Base-by-base conservation (phyloP, 139 green algal genomes). In the Protoeuglena noctilucae region DNA sequence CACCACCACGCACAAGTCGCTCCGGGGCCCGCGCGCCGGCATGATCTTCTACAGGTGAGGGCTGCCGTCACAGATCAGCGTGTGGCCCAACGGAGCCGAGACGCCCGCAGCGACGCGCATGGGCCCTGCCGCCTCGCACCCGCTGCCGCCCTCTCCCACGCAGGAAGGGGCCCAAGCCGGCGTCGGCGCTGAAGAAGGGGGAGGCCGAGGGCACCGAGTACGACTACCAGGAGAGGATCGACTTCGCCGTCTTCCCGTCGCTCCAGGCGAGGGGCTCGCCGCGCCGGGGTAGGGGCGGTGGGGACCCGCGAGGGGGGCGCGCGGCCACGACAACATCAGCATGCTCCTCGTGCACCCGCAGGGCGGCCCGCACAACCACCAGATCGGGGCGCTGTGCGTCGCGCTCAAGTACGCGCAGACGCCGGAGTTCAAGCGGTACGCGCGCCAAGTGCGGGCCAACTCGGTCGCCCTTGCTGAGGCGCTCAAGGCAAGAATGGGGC, bases 101-200 rank as follows among this genome's bases (percentile, higher is more conserved):
- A 66, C 88, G 24, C 89, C 89, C 2, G 89, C 89, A 23, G 89
- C 89, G 60, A 80, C 96, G 51, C 81, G 89, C 60, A 90, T 97
- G 52, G 89, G 89, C 58, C 85, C 82, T 1, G 89, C 89, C 19
- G 89, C 89, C 2, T n/a, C n/a, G n/a, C n/a, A n/a, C n/a, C n/a
- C n/a, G n/a, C n/a, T n/a, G n/a, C n/a, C n/a, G n/a, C n/a, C n/a
- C n/a, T n/a, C n/a, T n/a, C n/a, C n/a, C n/a, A n/a, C n/a, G n/a
- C n/a, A n/a, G 82, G 39, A 66, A 85, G 76, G 82, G 83, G 4
- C 45, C 52, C 56, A 93, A 90, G 71, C 65, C 75, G 3, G 60
- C 54, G 4, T 62, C 64, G 19, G 59, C 73, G 14, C 61, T 75
- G 55, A 54, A 53, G 18, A 73, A 71, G 47, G 72, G 73, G 4